These are phyloP conservation scores for Bipolaris oryzae DNA, from an alignment of 2,329 filamentous ascomycete genomes.

Conservation along the genomic window DNA sequence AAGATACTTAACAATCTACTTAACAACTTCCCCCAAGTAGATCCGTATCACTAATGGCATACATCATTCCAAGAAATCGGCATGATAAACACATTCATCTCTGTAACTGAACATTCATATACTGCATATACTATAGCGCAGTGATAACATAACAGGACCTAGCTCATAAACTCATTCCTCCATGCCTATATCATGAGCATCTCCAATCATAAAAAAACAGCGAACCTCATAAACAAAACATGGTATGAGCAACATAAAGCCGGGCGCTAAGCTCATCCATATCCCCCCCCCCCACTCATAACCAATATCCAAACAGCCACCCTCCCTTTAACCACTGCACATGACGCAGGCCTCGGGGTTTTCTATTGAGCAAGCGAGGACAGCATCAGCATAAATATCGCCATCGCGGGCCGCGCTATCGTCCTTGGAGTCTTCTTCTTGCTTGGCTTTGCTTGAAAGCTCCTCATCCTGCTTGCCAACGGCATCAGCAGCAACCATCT, in stretches of 20 bases:
- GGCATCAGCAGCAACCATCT: slow-evolving; percentile 76
- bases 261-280: background rate
- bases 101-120: background rate
- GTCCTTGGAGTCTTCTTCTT: slow-evolving; percentile 75
- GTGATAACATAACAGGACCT: background rate
- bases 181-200: slow-evolving; percentile 14
- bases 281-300: background rate
- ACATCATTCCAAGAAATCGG: no score
- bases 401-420: slow-evolving; percentile 77
- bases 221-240: background rate
- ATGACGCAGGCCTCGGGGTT: slow-evolving; percentile 94
- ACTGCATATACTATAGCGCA: background rate
- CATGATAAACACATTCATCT: no score
- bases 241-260: background rate
- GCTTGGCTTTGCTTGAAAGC: slow-evolving; percentile 62
- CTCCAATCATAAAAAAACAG: slow-evolving; percentile 14
- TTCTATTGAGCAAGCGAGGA: slow-evolving; percentile 93
- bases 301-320: background rate
- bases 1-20: no score
- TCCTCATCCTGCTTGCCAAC: slow-evolving; percentile 66
- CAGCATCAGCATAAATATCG: slow-evolving; percentile 95
- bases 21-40: no score
- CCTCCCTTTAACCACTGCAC: slow-evolving; percentile 82
- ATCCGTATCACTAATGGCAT: no score
- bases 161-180: slow-evolving; percentile 34